Evolutionary conservation across 2,329 filamentous ascomycete genomes (phyloP), one percentile per base, ranked within the genome.

Genomic region (Penicillium sp.): DNA sequence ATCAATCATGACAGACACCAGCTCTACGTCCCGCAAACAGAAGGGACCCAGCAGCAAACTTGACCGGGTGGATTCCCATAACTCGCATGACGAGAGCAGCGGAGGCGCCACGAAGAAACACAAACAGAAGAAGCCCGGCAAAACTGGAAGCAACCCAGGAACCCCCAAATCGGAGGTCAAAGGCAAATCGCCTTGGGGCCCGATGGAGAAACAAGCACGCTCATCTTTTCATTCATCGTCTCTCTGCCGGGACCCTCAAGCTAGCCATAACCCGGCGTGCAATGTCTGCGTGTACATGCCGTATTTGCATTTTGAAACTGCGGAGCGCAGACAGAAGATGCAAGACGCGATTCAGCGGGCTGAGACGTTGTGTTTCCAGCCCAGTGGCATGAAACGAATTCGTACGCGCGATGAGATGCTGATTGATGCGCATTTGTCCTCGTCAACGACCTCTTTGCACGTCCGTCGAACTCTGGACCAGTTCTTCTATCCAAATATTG

Each of bases 291-390:
- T 75, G 6, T 84, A 87, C 76, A 88, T 89, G 85, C 87, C 87
- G 0, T 89, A 88, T 67, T 75, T 89, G 3, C 87, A 89, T 69
- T 89, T 88, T 55, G 87, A 89, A 68, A 87, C 86, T 0, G 81
- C 87, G 51, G 77, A 82, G 53, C 77, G 81, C 17, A 79, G 85
- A 10, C 77, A 79, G 56, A 81, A 83, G 66, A 88, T 89, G 86
- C 84, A 84, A 58, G 76, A 82, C 19, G 82, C 84, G 2, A 87
- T 85, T 40, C 73, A 78, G 30, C 72, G 70, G 22, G 75, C 75
- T 55, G 68, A 78, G 71, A 60, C 58, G 53, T 60, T 70, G 13
- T 65, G 60, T 8, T 61, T 70, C 10, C 59, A 65, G 19, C 65
- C 69, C 4, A 65, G 66, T 13, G 68, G 65, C 15, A 55, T 75